phyloP scores from a whole-genome alignment of 331 rosid genomes.

The Quercus tomentella region DNA sequence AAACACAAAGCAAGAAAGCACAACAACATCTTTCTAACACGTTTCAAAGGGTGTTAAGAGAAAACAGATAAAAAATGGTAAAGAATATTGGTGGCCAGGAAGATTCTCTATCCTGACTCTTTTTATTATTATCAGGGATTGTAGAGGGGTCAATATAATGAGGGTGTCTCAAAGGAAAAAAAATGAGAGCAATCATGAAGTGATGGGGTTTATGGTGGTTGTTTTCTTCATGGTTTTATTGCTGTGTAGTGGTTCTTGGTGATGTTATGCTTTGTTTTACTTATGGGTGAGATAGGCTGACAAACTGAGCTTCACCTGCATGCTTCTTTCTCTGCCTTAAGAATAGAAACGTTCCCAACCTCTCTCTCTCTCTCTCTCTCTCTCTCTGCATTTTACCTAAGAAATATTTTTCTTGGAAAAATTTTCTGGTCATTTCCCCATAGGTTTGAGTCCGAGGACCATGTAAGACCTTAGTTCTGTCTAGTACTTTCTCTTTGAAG shows the following conservation, averaged over 20 bases:
- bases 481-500: too few species aligned
- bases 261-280: conserved; percentile 27
- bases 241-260: background rate
- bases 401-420: too few species aligned
- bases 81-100: conserved; percentile 7
- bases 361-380: background rate
- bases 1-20: conserved; percentile 56
- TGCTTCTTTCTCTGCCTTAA: conserved; percentile 25
- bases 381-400: background rate
- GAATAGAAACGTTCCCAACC: conserved; percentile 13
- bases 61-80: conserved; percentile 8
- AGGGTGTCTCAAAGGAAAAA: background rate
- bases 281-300: conserved; percentile 46
- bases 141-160: conserved; percentile 15
- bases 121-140: conserved; percentile 4
- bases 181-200: conserved; percentile 22
- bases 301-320: conserved; percentile 56
- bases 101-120: conserved; percentile 35
- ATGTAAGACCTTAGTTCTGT: accelerated
- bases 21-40: conserved; percentile 39
- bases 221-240: background rate
- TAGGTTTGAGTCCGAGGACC: too few species aligned
- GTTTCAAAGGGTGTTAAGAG: conserved; percentile 45
- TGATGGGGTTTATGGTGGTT: conserved; percentile 11
- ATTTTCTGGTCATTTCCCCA: too few species aligned